Evolutionary conservation across 495 filamentous ascomycete genomes (phyloP), one percentile per base, ranked within the genome.

Genomic region (Aspergillus baeticus): DNA sequence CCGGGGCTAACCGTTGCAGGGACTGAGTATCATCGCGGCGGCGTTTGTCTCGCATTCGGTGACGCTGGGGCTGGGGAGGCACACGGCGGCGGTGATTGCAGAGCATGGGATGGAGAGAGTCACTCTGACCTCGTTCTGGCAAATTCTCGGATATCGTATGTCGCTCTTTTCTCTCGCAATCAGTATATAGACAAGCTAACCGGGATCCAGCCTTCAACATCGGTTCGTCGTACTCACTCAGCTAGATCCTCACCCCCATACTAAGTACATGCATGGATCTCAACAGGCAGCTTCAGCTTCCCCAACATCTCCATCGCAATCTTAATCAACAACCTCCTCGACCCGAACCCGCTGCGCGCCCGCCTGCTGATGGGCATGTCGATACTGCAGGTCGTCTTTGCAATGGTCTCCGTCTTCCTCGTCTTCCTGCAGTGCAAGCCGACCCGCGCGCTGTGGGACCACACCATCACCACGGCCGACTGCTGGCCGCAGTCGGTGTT

Each of bases 281-380:
- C 15, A 17, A 15, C 33, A 66, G 63, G 60, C 5, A 47, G 58
- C 22, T 67, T 62, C 39, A 63, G 61, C 42, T 67, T 67, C 20
- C 64, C 61, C 41, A 67, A 67, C 45, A 63, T 67, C 50, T 62
- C 61, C 10, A 67, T 63, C 43, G 48, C 64, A 2, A 63, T 67
- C 22, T 37, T 67, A 15, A 57, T 67, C 45, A 60, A 44, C 17
- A 23, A 64, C 46, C 61, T 67, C 3, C 61, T 67, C 1, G 64
- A 67, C 29, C 64, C 61, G 4, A 63, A 67, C 31, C 44, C 56
- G 6, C 21, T 46, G 10, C 64, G 64, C 53, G 53, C 49, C 23
- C 38, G 61, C 23, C 38, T 35, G 8, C 54, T 67, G 4, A 61
- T 63, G 44, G 36, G 22, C 34, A 62, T 67, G 61, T 39, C 45